Base-by-base conservation (phyloP, 1,284 basidiomycete species). In the Ustilago shanxiensis region DNA sequence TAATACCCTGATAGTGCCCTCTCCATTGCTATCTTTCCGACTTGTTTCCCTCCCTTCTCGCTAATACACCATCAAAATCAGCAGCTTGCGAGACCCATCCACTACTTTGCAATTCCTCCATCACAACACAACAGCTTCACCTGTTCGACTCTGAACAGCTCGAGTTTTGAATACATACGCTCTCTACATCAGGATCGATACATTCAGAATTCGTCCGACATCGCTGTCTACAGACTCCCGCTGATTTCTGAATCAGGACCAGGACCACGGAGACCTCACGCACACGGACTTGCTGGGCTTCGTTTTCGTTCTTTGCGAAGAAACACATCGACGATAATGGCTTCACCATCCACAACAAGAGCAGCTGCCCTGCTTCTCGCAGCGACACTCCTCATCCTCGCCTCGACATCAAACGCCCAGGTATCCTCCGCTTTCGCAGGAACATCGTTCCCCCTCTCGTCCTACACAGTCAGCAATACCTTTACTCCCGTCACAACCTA, bases 401-500 rank as follows among this genome's bases (percentile, higher is more conserved):
- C 70, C 2, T 14, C 60, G 1, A 11, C 53, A 14, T 49, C 65
- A 20, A 11, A 26, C 9, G 70, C 70, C 6, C 70, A 72, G 53
- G 70, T 72, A 5, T 26, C 70, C 9, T 52, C 47, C 33, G 70
- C 70, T 1, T 72, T 72, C 28, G 56, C 45, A 29, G 80, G 80
- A 8, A 69, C 72, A 24, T 47, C 64, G 20, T 80, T 82, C 70
- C 60, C 69, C 2, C 67, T 80, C 37, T 62, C 72, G 10, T 47
- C 65, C 31, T 80, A 60, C 50, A 56, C 24, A 7, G 70, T 71
- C 28, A 35, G 33, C 16, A 35, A 59, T 16, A 80, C 80, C 28
- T 82, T 70, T 37, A 82, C 80, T 2, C 72, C 77, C 33, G 54
- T 70, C 24, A 79, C 80, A n/a, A 82, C 80, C 0, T 82, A 66